Evolutionary conservation across 2,329 filamentous ascomycete species (phyloP), one percentile per base, ranked within the genome.

Genomic region (Cercospora beticola): DNA sequence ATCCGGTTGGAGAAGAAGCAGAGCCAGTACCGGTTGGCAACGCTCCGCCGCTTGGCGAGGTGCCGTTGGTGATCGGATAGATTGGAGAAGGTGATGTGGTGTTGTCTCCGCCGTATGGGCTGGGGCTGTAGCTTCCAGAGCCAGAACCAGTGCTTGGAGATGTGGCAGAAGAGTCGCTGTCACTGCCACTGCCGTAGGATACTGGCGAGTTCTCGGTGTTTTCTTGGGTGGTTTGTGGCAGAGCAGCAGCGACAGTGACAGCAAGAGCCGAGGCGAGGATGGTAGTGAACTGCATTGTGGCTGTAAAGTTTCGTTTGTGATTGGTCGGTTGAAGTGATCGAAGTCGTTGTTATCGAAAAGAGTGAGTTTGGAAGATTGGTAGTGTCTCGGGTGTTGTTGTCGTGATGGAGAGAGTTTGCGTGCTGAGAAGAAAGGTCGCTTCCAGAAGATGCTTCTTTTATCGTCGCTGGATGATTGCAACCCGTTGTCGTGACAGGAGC

Each of bases 281-380:
- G 64, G 59, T 66, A 59, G 64, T 66, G 67, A 69, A 69, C n/a
- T 66, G 67, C 67, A 69, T 69, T 6, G 28, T 68, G 63, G 36
- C 23, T 33, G 62, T 52, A 36, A 26, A 26, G 7, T 49, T 21
- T 61, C 18, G 28, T 36, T 59, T 30, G 62, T 49, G 40, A 12
- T n/a, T 49, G 57, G 36, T 26, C 33, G 62, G 16, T 46, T 49
- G 6, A 3, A 23, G 21, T n/a, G 14, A 8, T 46, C 43, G 30
- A 40, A 26, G 31, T 43, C 21, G n/a, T 14, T 43, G 30, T 40
- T 33, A 6, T 31, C 52, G 57, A 36, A 66, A 23, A 40, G 56
- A 64, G 26, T 36, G 56, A 56, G 56, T 26, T 33, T 54, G 1
- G 43, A 46, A 28, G 26, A 18, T 4, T 54, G 33, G 64, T 61